A percentile compares a stretch with the other conserved stretches of the same genome.
Conservation (phyloP, 768 basidiomycete genomes). For the Suillus luteus region DNA sequence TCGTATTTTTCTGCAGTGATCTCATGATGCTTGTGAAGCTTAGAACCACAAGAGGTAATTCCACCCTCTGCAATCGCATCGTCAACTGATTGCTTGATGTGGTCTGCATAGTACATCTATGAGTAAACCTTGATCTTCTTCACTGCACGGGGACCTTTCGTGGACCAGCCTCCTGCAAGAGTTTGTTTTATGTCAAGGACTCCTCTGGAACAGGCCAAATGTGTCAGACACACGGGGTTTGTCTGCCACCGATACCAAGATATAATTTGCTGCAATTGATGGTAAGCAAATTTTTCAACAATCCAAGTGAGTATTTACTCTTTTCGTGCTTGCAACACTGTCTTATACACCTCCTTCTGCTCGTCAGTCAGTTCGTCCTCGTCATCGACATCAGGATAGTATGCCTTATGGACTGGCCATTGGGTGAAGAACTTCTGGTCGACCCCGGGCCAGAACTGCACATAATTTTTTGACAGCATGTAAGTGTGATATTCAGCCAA, state of each 20-base stretch:
- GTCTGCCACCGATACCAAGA: no score
- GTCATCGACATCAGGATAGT: neutral
- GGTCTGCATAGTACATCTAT: neutral
- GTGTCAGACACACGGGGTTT: neutral
- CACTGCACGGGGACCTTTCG: neutral
- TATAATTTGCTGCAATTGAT: no score
- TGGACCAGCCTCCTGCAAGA: neutral
- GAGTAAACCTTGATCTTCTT: neutral
- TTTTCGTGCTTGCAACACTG: no score
- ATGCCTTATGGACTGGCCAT: neutral
- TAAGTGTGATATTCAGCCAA: neutral
- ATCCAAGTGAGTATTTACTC: no score
- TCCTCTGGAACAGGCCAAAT: neutral
- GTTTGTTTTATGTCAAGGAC: neutral
- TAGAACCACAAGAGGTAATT: neutral
- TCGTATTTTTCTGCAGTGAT: neutral
- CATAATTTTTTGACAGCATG: neutral
- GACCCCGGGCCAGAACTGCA: neutral
- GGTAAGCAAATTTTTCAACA: no score
- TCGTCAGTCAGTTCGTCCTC: neutral
- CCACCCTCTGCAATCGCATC: neutral
- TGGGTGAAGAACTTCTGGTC: neutral
- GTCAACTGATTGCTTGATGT: neutral
- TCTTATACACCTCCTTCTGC: neutral
- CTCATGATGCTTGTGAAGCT: neutral